phyloP scores from a whole-genome alignment of 179 eudicot species.

The Beta corolliflora region DNA sequence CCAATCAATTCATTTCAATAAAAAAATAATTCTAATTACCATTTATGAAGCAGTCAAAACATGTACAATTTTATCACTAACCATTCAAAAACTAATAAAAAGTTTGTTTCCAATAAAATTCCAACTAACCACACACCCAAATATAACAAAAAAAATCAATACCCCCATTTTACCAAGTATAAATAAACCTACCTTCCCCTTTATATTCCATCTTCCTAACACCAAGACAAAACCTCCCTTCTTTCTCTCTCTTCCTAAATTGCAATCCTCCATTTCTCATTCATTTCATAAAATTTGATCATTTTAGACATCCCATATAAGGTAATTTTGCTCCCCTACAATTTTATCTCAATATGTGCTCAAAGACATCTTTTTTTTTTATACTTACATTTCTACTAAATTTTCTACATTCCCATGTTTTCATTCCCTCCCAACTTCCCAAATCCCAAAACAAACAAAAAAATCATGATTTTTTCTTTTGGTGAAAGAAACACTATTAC shows the following conservation, averaged over 20 bases:
- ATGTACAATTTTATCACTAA: not conserved
- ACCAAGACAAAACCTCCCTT: constrained; percentile 26
- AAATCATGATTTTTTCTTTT: not conserved
- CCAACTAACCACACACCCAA: constrained; percentile 22
- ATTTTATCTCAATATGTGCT: not conserved
- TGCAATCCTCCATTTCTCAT: not conserved
- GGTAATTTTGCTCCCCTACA: not conserved
- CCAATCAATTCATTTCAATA: too few species aligned
- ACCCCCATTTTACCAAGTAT: constrained; percentile 9
- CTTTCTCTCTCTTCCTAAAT: constrained; percentile 10
- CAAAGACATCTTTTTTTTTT: not conserved
- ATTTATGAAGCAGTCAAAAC: not conserved
- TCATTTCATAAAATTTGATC: not conserved
- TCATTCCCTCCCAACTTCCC: not conserved
- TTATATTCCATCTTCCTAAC: constrained; percentile 26
- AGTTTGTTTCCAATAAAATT: not conserved
- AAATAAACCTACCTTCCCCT: constrained; percentile 19
- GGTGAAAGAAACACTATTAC: too few species aligned
- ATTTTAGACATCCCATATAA: not conserved
- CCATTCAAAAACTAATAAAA: not conserved
- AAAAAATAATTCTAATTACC: not conserved
- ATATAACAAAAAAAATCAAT: not conserved
- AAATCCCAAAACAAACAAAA: not conserved
- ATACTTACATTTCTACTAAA: not conserved
- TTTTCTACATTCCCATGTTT: not conserved